Evolutionary conservation across 352 stramenopile species (phyloP).

Genomic region (Globisporangium heterothallicum): DNA sequence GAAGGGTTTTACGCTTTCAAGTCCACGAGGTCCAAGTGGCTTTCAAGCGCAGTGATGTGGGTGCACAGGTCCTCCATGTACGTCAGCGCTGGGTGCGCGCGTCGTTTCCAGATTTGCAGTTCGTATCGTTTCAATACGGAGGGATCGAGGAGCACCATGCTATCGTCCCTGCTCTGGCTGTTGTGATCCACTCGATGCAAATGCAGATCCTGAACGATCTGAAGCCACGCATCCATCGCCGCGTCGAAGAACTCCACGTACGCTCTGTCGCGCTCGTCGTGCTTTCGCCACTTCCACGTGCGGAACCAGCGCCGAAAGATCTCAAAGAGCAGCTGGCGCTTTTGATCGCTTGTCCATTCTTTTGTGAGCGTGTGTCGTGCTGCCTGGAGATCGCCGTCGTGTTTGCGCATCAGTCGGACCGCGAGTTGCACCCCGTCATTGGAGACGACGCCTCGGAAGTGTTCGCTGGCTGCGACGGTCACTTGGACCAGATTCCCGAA

Average conservation of each 20-base stretch:
- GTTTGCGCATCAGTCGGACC: constrained; percentile 28
- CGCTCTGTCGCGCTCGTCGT: constrained; percentile 21
- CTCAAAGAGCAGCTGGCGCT: constrained; percentile 32
- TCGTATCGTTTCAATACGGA: constrained; percentile 48
- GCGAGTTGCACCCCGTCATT: constrained; percentile 39
- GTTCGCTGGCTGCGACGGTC: constrained; percentile 28
- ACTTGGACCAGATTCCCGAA: constrained; percentile 67
- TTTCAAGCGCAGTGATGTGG: constrained; percentile 57
- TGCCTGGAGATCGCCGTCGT: constrained; percentile 22
- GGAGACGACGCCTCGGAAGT: constrained; percentile 41
- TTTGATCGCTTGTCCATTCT: constrained; percentile 40
- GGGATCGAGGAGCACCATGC: constrained; percentile 8
- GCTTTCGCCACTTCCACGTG: constrained; percentile 20
- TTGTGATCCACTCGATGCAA: constrained; percentile 10
- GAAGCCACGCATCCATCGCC: constrained; percentile 54
- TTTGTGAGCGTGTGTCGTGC: constrained; percentile 23
- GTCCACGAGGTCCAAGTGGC: constrained; percentile 43
- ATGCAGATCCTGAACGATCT: constrained; percentile 45
- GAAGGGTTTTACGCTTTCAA: constrained; percentile 33
- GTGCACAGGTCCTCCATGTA: constrained; percentile 60
- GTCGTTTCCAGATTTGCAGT: constrained; percentile 60
- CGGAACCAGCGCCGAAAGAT: constrained; percentile 48
- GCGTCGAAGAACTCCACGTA: constrained; percentile 59
- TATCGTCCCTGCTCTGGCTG: not conserved
- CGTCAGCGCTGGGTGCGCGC: constrained; percentile 36